These are phyloP conservation scores for Chrysanthemum makinoi DNA, from an alignment of 129 eudicot genomes.

Conservation along the genomic window DNA sequence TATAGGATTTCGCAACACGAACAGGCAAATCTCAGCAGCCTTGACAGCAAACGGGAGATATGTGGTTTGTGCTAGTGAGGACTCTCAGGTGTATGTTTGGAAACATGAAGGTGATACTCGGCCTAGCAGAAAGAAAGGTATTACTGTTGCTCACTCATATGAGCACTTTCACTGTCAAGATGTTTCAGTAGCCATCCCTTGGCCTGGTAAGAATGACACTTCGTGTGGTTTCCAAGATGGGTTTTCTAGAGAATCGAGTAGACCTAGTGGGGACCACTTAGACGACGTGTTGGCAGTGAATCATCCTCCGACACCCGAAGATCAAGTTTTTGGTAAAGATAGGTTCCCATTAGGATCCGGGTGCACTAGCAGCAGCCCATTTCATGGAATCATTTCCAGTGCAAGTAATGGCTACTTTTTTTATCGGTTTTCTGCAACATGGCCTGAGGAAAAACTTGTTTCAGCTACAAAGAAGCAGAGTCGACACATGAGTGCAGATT, in stretches of 20 bases:
- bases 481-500: constrained; percentile 55
- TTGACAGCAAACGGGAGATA: constrained; percentile 79
- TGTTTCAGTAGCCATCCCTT: constrained; percentile 84
- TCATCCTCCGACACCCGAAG: constrained; percentile 82
- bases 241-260: constrained; percentile 35
- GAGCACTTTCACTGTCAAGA: constrained; percentile 91
- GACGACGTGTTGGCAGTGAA: constrained; percentile 51
- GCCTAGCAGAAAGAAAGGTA: constrained; percentile 65
- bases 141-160: constrained; percentile 67
- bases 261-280: constrained; percentile 28
- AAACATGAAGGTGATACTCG: constrained; percentile 83
- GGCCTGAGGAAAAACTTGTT: constrained; percentile 95
- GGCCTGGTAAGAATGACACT: constrained; percentile 65
- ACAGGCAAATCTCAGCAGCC: constrained; percentile 93
- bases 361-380: constrained; percentile 45
- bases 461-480: constrained; percentile 50
- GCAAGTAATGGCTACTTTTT: constrained; percentile 74
- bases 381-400: constrained; percentile 64
- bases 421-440: constrained; percentile 83
- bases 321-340: constrained; percentile 33
- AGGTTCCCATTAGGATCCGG: background rate
- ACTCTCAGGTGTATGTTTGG: constrained; percentile 90
- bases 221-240: constrained; percentile 39
- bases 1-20: constrained; percentile 84
- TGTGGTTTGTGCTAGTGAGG: constrained; percentile 90